Evolutionary conservation across 495 filamentous ascomycete genomes (phyloP).

Genomic region (Cudoniella acicularis): DNA sequence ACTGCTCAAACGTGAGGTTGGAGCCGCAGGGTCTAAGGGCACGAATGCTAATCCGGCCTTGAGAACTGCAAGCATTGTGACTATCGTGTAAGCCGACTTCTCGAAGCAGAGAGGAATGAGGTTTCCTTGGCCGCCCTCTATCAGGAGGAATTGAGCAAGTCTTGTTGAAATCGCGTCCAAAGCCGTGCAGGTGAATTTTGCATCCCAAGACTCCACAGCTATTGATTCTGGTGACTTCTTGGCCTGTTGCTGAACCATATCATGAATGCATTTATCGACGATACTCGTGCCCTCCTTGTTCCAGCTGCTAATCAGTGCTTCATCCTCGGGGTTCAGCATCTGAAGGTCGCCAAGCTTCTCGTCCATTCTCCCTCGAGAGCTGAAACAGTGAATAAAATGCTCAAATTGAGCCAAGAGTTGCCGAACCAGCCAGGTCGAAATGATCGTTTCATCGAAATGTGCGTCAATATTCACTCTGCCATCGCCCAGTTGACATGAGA

Average conservation of each 20-base stretch:
- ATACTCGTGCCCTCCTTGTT: conserved; percentile 18
- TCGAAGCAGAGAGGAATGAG: conserved; percentile 31
- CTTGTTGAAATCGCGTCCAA: conserved; percentile 10
- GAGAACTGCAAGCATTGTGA: conserved; percentile 38
- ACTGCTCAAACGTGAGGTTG: conserved; percentile 1
- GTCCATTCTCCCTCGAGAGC: background rate
- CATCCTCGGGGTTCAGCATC: background rate
- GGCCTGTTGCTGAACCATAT: conserved; percentile 43
- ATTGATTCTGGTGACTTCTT: background rate
- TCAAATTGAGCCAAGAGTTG: background rate
- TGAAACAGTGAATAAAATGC: background rate
- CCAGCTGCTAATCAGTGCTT: background rate
- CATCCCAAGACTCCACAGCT: conserved; percentile 30
- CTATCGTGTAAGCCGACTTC: conserved; percentile 40
- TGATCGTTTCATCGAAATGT: background rate
- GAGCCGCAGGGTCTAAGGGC: conserved; percentile 49
- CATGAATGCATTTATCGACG: conserved; percentile 38
- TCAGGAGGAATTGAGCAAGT: conserved; percentile 1
- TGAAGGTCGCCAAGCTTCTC: background rate
- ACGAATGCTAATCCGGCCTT: conserved; percentile 42
- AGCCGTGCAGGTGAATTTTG: conserved; percentile 28
- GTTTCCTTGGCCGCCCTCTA: background rate
- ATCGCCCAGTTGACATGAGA: background rate
- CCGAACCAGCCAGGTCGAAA: background rate
- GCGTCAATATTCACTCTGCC: background rate